phyloP scores from a whole-genome alignment of 495 filamentous ascomycete genomes.

The Aspergillus cavernicola region DNA sequence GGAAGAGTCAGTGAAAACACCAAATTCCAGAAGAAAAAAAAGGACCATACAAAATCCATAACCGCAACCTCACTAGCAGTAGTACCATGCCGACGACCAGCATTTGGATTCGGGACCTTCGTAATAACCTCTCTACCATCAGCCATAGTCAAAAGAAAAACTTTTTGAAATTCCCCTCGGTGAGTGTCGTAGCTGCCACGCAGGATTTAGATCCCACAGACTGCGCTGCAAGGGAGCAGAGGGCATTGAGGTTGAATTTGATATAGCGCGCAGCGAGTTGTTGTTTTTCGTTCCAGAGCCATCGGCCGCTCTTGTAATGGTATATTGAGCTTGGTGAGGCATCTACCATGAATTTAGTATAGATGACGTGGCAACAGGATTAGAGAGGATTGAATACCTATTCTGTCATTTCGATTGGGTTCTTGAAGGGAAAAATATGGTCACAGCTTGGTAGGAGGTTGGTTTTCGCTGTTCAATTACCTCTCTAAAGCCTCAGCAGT shows the following conservation, averaged over 20 bases:
- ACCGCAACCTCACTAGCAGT: constrained; percentile 32
- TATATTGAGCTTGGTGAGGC: background rate
- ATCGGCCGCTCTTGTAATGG: constrained; percentile 15
- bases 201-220: constrained; percentile 10
- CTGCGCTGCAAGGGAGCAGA: constrained; percentile 13
- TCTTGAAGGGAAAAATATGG: no score
- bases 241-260: constrained; percentile 20
- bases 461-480: no score
- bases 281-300: constrained; percentile 15
- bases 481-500: no score
- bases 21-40: no score
- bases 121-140: constrained; percentile 19
- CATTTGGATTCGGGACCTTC: constrained; percentile 18
- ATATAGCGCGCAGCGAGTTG: constrained; percentile 13
- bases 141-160: constrained; percentile 18
- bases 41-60: constrained; percentile 17
- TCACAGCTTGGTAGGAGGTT: no score
- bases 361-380: no score
- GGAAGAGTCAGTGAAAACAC: no score
- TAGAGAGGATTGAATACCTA: no score
- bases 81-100: constrained; percentile 12
- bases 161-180: constrained; percentile 23
- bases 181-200: constrained; percentile 16
- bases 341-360: no score
- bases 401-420: no score